These are phyloP conservation scores for Schizosaccharomyces octosporus DNA, from an alignment of 805 yeast species.

Conservation along the genomic window DNA sequence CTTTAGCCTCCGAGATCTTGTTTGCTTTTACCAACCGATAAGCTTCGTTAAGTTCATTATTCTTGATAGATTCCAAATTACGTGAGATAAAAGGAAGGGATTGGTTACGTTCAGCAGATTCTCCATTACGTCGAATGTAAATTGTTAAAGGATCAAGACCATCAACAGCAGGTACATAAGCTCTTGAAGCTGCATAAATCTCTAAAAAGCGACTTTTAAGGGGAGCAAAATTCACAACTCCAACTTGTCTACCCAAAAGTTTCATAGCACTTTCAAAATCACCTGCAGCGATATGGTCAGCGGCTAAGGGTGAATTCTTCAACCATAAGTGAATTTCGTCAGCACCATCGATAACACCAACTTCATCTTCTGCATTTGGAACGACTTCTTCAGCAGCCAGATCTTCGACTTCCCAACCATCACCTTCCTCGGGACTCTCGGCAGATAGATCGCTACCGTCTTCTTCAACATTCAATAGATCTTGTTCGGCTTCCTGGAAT, in stretches of 20 bases:
- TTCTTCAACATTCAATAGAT: slow-evolving; percentile 6
- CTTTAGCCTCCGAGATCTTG: slow-evolving; percentile 60
- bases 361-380: slow-evolving; percentile 32
- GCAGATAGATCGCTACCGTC: slow-evolving; percentile 7
- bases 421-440: slow-evolving; percentile 8
- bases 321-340: slow-evolving; percentile 59
- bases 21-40: slow-evolving; percentile 65
- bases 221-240: slow-evolving; percentile 70
- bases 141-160: slow-evolving; percentile 49
- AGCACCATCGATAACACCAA: slow-evolving; percentile 19
- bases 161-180: slow-evolving; percentile 46
- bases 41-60: slow-evolving; percentile 38
- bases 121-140: slow-evolving; percentile 33
- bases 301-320: slow-evolving; percentile 69
- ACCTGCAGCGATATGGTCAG: slow-evolving; percentile 86
- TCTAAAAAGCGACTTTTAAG: slow-evolving; percentile 60
- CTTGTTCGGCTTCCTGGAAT: background rate
- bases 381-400: slow-evolving; percentile 22
- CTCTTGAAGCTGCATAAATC: slow-evolving; percentile 57
- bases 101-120: slow-evolving; percentile 23
- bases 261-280: slow-evolving; percentile 90
- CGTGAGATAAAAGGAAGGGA: slow-evolving; percentile 39
- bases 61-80: slow-evolving; percentile 42
- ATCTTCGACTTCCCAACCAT: slow-evolving; percentile 15
- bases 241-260: slow-evolving; percentile 68